These are phyloP conservation scores for Ottelia alismoides DNA, from an alignment of 106 monocot species.

Conservation along the genomic window DNA sequence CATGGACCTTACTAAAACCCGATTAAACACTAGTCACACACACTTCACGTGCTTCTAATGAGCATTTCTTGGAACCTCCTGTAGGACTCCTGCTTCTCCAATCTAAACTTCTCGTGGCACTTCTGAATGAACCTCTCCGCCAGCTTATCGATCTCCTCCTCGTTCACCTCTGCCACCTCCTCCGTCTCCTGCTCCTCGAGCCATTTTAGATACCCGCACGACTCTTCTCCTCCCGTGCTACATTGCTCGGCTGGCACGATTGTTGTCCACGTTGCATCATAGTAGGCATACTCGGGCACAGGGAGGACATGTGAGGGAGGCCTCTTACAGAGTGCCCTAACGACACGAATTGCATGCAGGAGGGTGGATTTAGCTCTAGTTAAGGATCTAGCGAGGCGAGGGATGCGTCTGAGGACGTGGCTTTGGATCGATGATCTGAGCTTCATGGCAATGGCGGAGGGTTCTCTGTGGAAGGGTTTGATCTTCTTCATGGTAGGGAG, in stretches of 20 bases:
- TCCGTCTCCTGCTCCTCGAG: slow-evolving; percentile 24
- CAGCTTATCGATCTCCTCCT: slow-evolving; percentile 50
- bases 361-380: slow-evolving; percentile 22
- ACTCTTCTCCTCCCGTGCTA: slow-evolving; percentile 4
- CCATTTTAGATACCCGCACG: slow-evolving; percentile 52
- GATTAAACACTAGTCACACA: no score
- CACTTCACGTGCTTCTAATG: slow-evolving; percentile 55
- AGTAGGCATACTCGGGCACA: slow-evolving; percentile 21
- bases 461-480: background rate
- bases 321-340: slow-evolving; percentile 17
- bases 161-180: background rate
- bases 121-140: slow-evolving; percentile 77
- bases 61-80: slow-evolving; percentile 91
- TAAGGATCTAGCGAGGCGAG: slow-evolving; percentile 28
- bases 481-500: background rate
- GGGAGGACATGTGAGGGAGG: slow-evolving; percentile 37
- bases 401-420: slow-evolving; percentile 20
- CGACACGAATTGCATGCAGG: background rate
- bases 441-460: slow-evolving; percentile 12
- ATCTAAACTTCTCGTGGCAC: slow-evolving; percentile 81
- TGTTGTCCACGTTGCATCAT: slow-evolving; percentile 55
- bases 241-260: slow-evolving; percentile 11
- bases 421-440: slow-evolving; percentile 35
- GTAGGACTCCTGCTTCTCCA: slow-evolving; percentile 90
- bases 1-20: no score